Conservation (phyloP, 805 yeast species). For the Zygoascus biomembranicola region DNA sequence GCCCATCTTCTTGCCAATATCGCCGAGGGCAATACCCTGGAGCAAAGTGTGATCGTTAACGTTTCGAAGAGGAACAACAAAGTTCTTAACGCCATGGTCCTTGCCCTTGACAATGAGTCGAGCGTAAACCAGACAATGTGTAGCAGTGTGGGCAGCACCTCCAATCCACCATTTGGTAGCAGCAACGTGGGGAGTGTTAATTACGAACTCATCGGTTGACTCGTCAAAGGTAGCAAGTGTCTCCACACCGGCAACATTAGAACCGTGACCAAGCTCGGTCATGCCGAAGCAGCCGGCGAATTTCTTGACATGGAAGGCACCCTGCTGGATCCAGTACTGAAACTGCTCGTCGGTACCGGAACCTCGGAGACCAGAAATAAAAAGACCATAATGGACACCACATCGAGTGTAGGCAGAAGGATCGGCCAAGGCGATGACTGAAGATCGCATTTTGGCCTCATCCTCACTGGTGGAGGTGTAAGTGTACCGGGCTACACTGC, state of each 20-base stretch:
- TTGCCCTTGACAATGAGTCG: slow-evolving; percentile 70
- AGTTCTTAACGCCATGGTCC: slow-evolving; percentile 88
- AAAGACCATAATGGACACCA: slow-evolving; percentile 84
- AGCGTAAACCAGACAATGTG: slow-evolving; percentile 80
- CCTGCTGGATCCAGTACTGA: slow-evolving; percentile 70
- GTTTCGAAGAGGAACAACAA: slow-evolving; percentile 85
- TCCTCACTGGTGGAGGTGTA: slow-evolving; percentile 22
- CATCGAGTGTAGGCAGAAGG: slow-evolving; percentile 74
- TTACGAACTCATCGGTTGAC: slow-evolving; percentile 54
- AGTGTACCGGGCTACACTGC: slow-evolving; percentile 21
- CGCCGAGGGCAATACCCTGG: slow-evolving; percentile 82
- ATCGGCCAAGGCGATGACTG: slow-evolving; percentile 37
- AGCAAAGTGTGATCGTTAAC: slow-evolving; percentile 51
- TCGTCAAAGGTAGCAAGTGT: slow-evolving; percentile 81
- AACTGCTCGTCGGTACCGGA: slow-evolving; percentile 82
- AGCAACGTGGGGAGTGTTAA: slow-evolving; percentile 82
- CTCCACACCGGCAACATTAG: slow-evolving; percentile 87
- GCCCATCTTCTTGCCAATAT: slow-evolving; percentile 93
- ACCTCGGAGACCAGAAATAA: slow-evolving; percentile 73
- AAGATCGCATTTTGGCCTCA: slow-evolving; percentile 20
- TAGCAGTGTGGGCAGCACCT: slow-evolving; percentile 93
- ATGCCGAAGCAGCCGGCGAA: slow-evolving; percentile 81
- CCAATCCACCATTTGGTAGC: slow-evolving; percentile 99
- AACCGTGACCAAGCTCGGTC: slow-evolving; percentile 92
- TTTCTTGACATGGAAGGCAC: slow-evolving; percentile 30